Evolutionary conservation across 2,329 filamentous ascomycete species (phyloP).

Genomic region (Alternaria triticimaculans): DNA sequence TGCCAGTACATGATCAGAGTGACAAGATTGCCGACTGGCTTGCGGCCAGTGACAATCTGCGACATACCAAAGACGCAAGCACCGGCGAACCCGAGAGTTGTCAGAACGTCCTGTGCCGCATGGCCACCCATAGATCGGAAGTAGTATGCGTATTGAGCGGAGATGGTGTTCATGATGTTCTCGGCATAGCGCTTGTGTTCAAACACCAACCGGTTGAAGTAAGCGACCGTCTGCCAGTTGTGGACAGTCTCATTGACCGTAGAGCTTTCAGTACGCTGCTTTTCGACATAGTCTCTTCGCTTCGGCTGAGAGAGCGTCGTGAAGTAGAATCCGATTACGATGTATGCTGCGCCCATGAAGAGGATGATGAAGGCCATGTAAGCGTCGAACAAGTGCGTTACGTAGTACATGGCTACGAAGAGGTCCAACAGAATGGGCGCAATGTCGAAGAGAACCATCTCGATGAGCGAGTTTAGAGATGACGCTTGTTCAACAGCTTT

Average conservation of each 20-base stretch:
- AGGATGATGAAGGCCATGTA: conserved; percentile 54
- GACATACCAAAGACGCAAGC: conserved; percentile 61
- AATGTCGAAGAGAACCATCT: conserved; percentile 66
- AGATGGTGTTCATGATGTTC: conserved; percentile 48
- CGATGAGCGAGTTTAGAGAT: conserved; percentile 65
- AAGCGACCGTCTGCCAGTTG: conserved; percentile 66
- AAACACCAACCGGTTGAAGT: conserved; percentile 64
- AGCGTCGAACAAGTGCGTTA: conserved; percentile 68
- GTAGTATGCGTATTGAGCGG: conserved; percentile 41
- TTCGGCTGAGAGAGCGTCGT: conserved; percentile 51
- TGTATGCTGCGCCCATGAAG: conserved; percentile 54
- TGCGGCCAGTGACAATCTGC: conserved; percentile 58
- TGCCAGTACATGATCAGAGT: conserved; percentile 71
- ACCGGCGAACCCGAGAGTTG: conserved; percentile 58
- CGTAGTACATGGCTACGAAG: conserved; percentile 64
- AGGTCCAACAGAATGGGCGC: conserved; percentile 69
- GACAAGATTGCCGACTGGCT: conserved; percentile 67
- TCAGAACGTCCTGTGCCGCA: conserved; percentile 55
- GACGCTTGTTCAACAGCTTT: conserved; percentile 69
- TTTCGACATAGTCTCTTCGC: conserved; percentile 52
- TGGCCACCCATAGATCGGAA: conserved; percentile 41
- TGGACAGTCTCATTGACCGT: conserved; percentile 65
- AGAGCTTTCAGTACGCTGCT: conserved; percentile 58
- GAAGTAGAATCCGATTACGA: conserved; percentile 58
- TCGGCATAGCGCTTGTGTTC: conserved; percentile 59